phyloP scores from a whole-genome alignment of 225 moss, liverwort and hornwort genomes.

The Rhytidiadelphus loreus region DNA sequence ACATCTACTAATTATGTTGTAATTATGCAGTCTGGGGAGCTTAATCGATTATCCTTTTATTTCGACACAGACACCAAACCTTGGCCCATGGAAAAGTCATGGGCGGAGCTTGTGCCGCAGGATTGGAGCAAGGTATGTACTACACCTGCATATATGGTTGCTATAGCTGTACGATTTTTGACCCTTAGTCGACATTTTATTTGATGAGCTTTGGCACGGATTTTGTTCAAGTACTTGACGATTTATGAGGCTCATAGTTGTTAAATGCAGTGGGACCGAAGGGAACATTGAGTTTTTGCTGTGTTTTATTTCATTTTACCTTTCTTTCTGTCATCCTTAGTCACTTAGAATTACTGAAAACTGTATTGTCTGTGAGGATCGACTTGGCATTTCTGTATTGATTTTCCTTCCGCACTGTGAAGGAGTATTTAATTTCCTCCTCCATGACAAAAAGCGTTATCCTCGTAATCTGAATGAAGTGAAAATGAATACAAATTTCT shows the following conservation, averaged over 20 bases:
- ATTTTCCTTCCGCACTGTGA: neutral
- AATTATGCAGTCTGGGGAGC: slow-evolving; percentile 62
- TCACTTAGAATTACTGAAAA: neutral
- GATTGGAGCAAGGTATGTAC: slow-evolving; percentile 66
- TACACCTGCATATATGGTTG: neutral
- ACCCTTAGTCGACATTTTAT: neutral
- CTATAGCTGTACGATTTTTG: neutral
- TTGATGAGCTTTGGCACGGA: neutral
- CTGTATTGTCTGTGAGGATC: neutral
- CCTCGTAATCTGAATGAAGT: slow-evolving; percentile 48
- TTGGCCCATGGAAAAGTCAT: slow-evolving; percentile 60
- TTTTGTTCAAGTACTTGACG: neutral
- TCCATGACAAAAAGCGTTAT: neutral
- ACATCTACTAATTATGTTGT: neutral
- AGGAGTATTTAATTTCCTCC: neutral
- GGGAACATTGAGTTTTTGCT: neutral
- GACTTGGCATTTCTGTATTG: neutral
- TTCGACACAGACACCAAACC: slow-evolving; percentile 80
- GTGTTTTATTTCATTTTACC: neutral
- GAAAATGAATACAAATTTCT: neutral
- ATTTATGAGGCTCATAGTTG: neutral
- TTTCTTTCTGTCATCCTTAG: neutral
- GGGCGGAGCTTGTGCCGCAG: slow-evolving; percentile 56
- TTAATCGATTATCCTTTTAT: slow-evolving; percentile 78
- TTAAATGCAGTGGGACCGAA: neutral